Evolutionary conservation across 805 yeast genomes (phyloP).

Genomic region (Sugiyamaella valdiviana): DNA sequence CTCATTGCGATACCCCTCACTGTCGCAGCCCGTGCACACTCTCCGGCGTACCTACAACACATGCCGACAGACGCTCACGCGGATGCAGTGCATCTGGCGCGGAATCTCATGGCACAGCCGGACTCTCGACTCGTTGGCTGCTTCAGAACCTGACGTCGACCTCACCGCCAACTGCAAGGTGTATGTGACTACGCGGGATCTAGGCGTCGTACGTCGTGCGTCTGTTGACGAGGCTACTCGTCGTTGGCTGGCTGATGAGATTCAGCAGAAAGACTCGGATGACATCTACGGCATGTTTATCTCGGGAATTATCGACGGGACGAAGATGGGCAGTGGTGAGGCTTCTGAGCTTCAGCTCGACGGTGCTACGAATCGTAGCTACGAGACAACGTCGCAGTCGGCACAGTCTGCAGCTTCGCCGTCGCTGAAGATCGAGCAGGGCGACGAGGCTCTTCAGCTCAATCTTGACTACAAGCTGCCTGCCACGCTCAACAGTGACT

Average conservation of each 20-base stretch:
- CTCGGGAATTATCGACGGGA: slow-evolving; percentile 20
- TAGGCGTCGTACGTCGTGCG: slow-evolving; percentile 21
- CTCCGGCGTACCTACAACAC: slow-evolving; percentile 22
- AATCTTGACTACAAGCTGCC: background rate
- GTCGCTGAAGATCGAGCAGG: background rate
- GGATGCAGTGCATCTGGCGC: slow-evolving; percentile 23
- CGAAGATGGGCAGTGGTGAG: background rate
- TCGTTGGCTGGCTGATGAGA: slow-evolving; percentile 19
- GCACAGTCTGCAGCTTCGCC: background rate
- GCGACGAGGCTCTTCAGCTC: slow-evolving; percentile 4
- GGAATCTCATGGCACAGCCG: slow-evolving; percentile 27
- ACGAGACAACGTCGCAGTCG: background rate
- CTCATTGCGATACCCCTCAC: slow-evolving; percentile 17
- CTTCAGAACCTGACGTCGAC: slow-evolving; percentile 27
- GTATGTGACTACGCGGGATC: slow-evolving; percentile 18
- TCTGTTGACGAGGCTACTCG: slow-evolving; percentile 22
- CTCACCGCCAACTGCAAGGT: slow-evolving; percentile 17
- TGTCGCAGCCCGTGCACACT: slow-evolving; percentile 14
- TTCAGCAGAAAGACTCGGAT: slow-evolving; percentile 12
- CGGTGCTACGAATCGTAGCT: background rate
- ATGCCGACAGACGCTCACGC: slow-evolving; percentile 21
- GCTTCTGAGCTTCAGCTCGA: background rate
- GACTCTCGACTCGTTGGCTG: slow-evolving; percentile 25
- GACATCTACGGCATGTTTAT: slow-evolving; percentile 21
- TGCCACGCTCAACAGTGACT: background rate